Evolutionary conservation across 441 rosid genomes (phyloP), one percentile per base, ranked within the genome.

Genomic region (Theobroma grandiflorum): DNA sequence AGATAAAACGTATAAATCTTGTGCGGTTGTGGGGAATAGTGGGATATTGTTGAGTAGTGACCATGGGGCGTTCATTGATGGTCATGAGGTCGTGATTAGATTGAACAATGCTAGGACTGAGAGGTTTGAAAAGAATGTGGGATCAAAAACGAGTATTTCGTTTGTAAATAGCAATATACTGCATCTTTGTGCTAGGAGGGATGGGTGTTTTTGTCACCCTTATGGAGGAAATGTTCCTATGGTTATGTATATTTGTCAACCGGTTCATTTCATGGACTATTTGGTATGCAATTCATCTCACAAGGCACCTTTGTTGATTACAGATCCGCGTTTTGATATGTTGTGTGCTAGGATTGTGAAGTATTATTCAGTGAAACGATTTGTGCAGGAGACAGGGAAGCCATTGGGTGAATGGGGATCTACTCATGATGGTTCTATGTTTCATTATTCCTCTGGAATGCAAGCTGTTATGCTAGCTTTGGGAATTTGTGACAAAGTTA

Each of bases 11-110:
- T 94, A 92, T 61, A 78, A 76, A 14, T 91, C 99, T 72, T 96
- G 99, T 84, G 98, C 99, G 6, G 95, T 94, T 2, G 98, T 93
- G 59, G 99, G 99, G 16, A 96, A 96, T 37, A 94, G 99, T 74
- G 99, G 99, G 42, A 92, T 94, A 67, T 81, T 96, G 87, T 77
- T 96, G 69, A 85, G 84, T 52, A 83, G 71, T 43, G 85, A 89
- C 40, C 78, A 85, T 38, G 99, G 98, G 15, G 76, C 71, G 74
- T 42, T 90, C 81, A 93, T 96, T 59, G 98, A 96, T 79, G 80
- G 88, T 42, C 97, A 96, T 75, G 98, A 96, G 87, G 74, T 86
- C 18, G 99, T 96, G 31, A 90, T 94, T 61, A 81, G 99, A 37
- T 85, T 96, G 84, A 96, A 96, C 91, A 96, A 94, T 72, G 99